Conservation (phyloP, 2,329 filamentous ascomycete genomes). For the Colletotrichum gloeosporioides region DNA sequence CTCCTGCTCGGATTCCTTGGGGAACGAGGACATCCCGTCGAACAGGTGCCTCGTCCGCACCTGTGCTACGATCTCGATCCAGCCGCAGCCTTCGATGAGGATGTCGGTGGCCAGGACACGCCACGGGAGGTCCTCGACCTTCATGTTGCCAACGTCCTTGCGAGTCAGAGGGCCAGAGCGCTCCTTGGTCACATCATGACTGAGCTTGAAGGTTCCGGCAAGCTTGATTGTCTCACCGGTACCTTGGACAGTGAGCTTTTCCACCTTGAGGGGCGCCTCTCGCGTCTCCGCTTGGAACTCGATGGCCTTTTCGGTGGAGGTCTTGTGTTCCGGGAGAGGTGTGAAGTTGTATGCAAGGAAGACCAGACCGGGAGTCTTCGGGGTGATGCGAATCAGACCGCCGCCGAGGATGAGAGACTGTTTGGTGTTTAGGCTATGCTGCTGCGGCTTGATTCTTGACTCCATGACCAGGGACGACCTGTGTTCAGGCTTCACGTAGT, state of each 20-base stretch:
- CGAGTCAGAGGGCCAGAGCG: slow-evolving; percentile 77
- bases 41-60: slow-evolving; percentile 66
- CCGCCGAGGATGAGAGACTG: slow-evolving; percentile 86
- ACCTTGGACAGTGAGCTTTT: slow-evolving; percentile 67
- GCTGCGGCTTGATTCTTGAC: slow-evolving; percentile 73
- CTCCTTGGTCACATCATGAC: slow-evolving; percentile 82
- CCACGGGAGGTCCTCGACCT: slow-evolving; percentile 76
- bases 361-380: slow-evolving; percentile 65
- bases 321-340: slow-evolving; percentile 77
- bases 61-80: slow-evolving; percentile 88
- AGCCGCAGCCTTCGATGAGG: slow-evolving; percentile 89
- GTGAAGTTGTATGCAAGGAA: slow-evolving; percentile 89
- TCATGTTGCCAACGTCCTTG: slow-evolving; percentile 65
- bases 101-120: slow-evolving; percentile 82
- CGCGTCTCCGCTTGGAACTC: slow-evolving; percentile 71
- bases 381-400: slow-evolving; percentile 87
- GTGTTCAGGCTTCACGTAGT: slow-evolving; percentile 71
- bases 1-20: slow-evolving; percentile 1
- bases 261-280: slow-evolving; percentile 56
- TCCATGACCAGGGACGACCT: slow-evolving; percentile 79
- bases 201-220: slow-evolving; percentile 77
- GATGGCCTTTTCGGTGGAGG: slow-evolving; percentile 79
- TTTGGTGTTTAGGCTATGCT: slow-evolving; percentile 73
- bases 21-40: slow-evolving; percentile 25
- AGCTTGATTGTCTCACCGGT: slow-evolving; percentile 64